Evolutionary conservation across 345 rosid genomes (phyloP).

Genomic region (Zanthoxylum bungeanum): DNA sequence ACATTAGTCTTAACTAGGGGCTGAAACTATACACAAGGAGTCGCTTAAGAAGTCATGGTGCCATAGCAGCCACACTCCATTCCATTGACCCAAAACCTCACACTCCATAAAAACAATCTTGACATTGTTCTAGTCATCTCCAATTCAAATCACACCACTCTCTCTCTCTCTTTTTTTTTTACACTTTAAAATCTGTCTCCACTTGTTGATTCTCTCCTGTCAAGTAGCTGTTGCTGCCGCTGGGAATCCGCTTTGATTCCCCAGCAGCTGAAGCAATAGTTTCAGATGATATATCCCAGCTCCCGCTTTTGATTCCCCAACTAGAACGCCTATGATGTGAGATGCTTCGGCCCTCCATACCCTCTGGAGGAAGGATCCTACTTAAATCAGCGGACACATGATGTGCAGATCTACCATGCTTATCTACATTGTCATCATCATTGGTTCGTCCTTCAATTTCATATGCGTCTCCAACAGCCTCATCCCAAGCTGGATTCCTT

Average conservation of each 20-base stretch:
- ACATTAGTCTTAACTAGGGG: background rate
- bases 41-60: background rate
- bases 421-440: constrained; percentile 28
- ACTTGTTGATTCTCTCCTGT: constrained; percentile 18
- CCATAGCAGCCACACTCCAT: background rate
- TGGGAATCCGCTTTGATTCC: constrained; percentile 29
- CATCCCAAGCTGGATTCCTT: constrained; percentile 65
- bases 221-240: constrained; percentile 15
- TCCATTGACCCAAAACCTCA: background rate
- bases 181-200: constrained; percentile 14
- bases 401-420: constrained; percentile 33
- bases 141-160: constrained; percentile 10
- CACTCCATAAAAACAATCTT: no score
- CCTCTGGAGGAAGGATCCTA: constrained; percentile 65
- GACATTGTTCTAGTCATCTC: constrained; percentile 10
- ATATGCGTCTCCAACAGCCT: constrained; percentile 23
- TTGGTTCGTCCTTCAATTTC: constrained; percentile 30
- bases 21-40: background rate
- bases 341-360: constrained; percentile 52
- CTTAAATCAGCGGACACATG: constrained; percentile 49
- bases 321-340: constrained; percentile 49
- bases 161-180: constrained; percentile 5
- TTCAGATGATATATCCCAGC: constrained; percentile 68
- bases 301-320: constrained; percentile 69
- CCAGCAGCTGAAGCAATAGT: constrained; percentile 33